phyloP scores from a whole-genome alignment of 768 basidiomycete genomes.

The Pulveroboletus sp. region DNA sequence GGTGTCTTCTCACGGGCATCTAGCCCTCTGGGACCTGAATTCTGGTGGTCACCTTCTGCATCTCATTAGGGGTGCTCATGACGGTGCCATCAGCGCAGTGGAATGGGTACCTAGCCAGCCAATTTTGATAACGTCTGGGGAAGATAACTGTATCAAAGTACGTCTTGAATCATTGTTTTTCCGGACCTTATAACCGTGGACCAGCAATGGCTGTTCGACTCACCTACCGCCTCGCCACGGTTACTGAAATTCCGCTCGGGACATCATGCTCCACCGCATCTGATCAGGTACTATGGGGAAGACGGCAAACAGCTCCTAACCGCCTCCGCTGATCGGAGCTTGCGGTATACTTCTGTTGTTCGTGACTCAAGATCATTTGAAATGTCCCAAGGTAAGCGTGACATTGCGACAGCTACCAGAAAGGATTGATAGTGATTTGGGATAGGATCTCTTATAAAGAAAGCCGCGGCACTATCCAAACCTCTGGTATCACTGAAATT shows the following conservation, averaged over 20 bases:
- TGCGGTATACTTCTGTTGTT: slow-evolving; percentile 89
- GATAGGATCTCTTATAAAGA: slow-evolving; percentile 79
- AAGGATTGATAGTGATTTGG: slow-evolving; percentile 1
- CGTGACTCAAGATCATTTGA: slow-evolving; percentile 94
- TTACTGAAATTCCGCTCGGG: slow-evolving; percentile 90
- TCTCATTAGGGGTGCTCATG: slow-evolving; percentile 84
- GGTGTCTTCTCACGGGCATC: slow-evolving; percentile 79
- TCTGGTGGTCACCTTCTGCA: slow-evolving; percentile 78
- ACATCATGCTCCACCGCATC: slow-evolving; percentile 84
- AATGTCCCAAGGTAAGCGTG: slow-evolving; percentile 74
- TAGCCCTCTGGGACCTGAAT: slow-evolving; percentile 92
- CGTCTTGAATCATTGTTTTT: slow-evolving; percentile 6
- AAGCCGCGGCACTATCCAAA: slow-evolving; percentile 72
- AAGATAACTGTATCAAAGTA: slow-evolving; percentile 95
- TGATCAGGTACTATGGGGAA: slow-evolving; percentile 93
- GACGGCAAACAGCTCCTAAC: slow-evolving; percentile 94
- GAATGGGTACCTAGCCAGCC: slow-evolving; percentile 96
- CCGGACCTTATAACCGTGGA: slow-evolving; percentile 3
- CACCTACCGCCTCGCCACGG: slow-evolving; percentile 78
- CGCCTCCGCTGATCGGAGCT: slow-evolving; percentile 81
- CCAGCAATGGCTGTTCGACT: slow-evolving; percentile 98
- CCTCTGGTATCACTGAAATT: slow-evolving; percentile 81
- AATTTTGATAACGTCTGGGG: slow-evolving; percentile 81
- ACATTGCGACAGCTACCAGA: not conserved
- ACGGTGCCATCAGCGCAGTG: slow-evolving; percentile 72